These are phyloP conservation scores for Termitomyces heimii DNA, from an alignment of 768 basidiomycete species.

Conservation along the genomic window DNA sequence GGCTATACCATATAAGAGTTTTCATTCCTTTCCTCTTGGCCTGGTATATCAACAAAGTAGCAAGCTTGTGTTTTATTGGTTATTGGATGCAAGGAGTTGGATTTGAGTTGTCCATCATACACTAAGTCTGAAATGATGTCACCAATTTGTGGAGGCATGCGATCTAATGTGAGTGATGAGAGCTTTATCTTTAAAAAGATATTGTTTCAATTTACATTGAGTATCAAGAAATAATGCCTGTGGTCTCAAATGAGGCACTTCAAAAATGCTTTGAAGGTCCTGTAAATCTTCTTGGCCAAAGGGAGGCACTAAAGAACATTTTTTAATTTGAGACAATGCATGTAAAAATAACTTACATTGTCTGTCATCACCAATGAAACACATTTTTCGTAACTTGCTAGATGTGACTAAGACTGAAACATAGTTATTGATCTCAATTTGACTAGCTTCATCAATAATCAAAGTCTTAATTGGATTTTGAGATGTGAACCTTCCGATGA, in stretches of 20 bases:
- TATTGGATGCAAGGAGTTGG: slow-evolving; percentile 44
- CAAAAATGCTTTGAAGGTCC: slow-evolving; percentile 72
- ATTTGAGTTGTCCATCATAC: slow-evolving; percentile 57
- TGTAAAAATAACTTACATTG: slow-evolving; percentile 41
- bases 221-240: slow-evolving; percentile 55
- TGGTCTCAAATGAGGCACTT: slow-evolving; percentile 52
- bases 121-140: slow-evolving; percentile 62
- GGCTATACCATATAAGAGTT: slow-evolving; percentile 30
- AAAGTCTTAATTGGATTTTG: slow-evolving; percentile 41
- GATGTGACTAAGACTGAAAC: slow-evolving; percentile 31
- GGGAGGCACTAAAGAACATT: slow-evolving; percentile 57
- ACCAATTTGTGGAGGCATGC: slow-evolving; percentile 82
- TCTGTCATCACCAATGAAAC: slow-evolving; percentile 64
- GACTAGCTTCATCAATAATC: slow-evolving; percentile 62
- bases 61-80: slow-evolving; percentile 42
- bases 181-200: slow-evolving; percentile 4
- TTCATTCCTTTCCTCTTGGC: slow-evolving; percentile 26
- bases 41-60: slow-evolving; percentile 55
- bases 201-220: slow-evolving; percentile 53
- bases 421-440: slow-evolving; percentile 57
- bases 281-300: slow-evolving; percentile 66
- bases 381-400: slow-evolving; percentile 39
- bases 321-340: slow-evolving; percentile 9
- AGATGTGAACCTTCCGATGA: slow-evolving; percentile 26
- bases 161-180: slow-evolving; percentile 40